phyloP scores from a whole-genome alignment of 2,329 filamentous ascomycete species.

The Hypoxylon sp. region DNA sequence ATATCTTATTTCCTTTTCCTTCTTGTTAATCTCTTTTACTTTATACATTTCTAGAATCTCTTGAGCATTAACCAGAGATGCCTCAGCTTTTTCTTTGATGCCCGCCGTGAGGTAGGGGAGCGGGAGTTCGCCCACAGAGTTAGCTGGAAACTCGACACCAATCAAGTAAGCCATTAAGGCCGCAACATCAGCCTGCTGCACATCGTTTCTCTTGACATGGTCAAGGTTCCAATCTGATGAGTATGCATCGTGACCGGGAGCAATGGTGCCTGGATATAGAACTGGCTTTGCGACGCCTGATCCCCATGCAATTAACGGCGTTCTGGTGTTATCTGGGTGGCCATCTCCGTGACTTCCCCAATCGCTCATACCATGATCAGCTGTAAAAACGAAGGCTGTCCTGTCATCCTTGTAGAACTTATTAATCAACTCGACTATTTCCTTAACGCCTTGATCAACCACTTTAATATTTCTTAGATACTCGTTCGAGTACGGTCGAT shows the following conservation, averaged over 20 bases:
- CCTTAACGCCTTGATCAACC: conserved; percentile 89
- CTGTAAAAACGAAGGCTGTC: conserved; percentile 96
- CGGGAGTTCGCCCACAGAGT: conserved; percentile 94
- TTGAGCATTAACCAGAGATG: conserved; percentile 85
- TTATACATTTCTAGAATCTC: conserved; percentile 96
- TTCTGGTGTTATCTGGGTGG: conserved; percentile 96
- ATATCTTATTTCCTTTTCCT: conserved; percentile 81
- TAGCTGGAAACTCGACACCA: conserved; percentile 91
- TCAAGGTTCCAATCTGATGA: conserved; percentile 91
- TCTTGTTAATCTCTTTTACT: conserved; percentile 91
- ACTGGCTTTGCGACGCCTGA: conserved; percentile 87
- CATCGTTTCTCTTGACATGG: conserved; percentile 87
- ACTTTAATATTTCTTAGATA: conserved; percentile 95
- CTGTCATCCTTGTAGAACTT: conserved; percentile 87
- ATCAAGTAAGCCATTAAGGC: conserved; percentile 94
- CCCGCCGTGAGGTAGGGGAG: conserved; percentile 83
- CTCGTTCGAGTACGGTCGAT: conserved; percentile 93
- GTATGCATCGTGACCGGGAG: conserved; percentile 90
- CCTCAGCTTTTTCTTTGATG: conserved; percentile 83
- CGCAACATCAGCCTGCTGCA: conserved; percentile 93
- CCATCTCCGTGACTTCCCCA: conserved; percentile 99
- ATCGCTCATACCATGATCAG: conserved; percentile 99
- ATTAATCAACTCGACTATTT: conserved; percentile 85
- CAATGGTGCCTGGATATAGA: conserved; percentile 66
- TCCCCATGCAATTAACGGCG: conserved; percentile 93